Evolutionary conservation across 345 rosid species (phyloP).

Genomic region (Arabidopsis arenosa): DNA sequence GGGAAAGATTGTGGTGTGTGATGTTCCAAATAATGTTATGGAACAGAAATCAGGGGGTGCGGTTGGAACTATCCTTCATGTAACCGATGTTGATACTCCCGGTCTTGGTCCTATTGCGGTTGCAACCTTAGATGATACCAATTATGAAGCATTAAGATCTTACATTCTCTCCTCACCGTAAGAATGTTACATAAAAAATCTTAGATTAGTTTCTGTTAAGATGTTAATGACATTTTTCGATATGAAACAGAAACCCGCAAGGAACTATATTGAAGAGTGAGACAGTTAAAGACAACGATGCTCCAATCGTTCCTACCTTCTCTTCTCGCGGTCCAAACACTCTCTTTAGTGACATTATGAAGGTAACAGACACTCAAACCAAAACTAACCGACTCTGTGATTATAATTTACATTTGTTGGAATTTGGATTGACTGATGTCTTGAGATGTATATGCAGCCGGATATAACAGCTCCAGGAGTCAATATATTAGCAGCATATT

Average conservation of each 20-base stretch:
- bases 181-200: conserved; percentile 38
- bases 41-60: conserved; percentile 45
- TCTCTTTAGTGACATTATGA: conserved; percentile 54
- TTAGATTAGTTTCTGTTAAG: conserved; percentile 24
- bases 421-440: neutral
- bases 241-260: conserved; percentile 37
- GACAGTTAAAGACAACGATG: conserved; percentile 35
- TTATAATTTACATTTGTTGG: neutral
- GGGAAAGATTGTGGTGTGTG: conserved; percentile 54
- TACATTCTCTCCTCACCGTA: conserved; percentile 46
- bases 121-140: conserved; percentile 10
- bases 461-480: conserved; percentile 55
- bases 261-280: conserved; percentile 49
- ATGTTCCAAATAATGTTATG: neutral
- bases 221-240: neutral
- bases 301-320: conserved; percentile 53
- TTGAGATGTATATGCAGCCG: conserved; percentile 46
- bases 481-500: conserved; percentile 52
- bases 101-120: conserved; percentile 44
- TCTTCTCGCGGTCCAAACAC: conserved; percentile 59
- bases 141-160: conserved; percentile 40
- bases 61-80: conserved; percentile 40
- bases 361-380: conserved; percentile 27
- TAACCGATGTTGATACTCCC: conserved; percentile 32
- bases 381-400: neutral